Evolutionary conservation across 2,329 filamentous ascomycete genomes (phyloP).

Genomic region (Colletotrichum brevisporum): DNA sequence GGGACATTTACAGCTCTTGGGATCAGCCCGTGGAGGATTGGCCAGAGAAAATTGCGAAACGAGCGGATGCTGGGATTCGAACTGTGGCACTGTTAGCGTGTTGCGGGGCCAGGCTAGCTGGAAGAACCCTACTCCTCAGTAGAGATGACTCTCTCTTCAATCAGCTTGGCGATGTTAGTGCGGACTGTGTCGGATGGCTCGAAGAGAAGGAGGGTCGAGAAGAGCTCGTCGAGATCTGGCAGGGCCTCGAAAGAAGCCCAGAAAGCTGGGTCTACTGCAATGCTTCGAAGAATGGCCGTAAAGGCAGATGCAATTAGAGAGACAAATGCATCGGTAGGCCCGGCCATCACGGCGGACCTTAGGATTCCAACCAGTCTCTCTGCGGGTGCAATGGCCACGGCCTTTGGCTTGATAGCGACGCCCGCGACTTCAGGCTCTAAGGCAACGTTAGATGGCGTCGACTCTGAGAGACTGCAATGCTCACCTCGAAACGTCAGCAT

Average conservation of each 20-base stretch:
- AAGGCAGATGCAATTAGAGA: slow-evolving; percentile 51
- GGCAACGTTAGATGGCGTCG: slow-evolving; percentile 40
- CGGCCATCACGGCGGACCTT: slow-evolving; percentile 34
- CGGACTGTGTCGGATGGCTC: slow-evolving; percentile 55
- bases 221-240: slow-evolving; percentile 44
- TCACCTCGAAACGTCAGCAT: slow-evolving; percentile 68
- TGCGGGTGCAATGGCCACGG: slow-evolving; percentile 44
- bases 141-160: slow-evolving; percentile 47
- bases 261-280: slow-evolving; percentile 53
- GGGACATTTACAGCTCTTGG: slow-evolving; percentile 51
- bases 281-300: slow-evolving; percentile 57
- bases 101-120: slow-evolving; percentile 34
- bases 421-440: slow-evolving; percentile 43
- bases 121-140: slow-evolving; percentile 35
- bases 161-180: slow-evolving; percentile 51
- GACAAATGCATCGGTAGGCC: slow-evolving; percentile 27
- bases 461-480: slow-evolving; percentile 18
- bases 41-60: slow-evolving; percentile 64
- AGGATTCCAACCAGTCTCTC: slow-evolving; percentile 50
- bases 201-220: slow-evolving; percentile 54
- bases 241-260: slow-evolving; percentile 55
- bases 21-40: slow-evolving; percentile 55
- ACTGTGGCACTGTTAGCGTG: slow-evolving; percentile 37
- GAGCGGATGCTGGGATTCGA: slow-evolving; percentile 50
- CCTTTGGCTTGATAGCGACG: slow-evolving; percentile 2